Base-by-base conservation (phyloP, 1,139 yeast genomes). In the Candida gigantensis region DNA sequence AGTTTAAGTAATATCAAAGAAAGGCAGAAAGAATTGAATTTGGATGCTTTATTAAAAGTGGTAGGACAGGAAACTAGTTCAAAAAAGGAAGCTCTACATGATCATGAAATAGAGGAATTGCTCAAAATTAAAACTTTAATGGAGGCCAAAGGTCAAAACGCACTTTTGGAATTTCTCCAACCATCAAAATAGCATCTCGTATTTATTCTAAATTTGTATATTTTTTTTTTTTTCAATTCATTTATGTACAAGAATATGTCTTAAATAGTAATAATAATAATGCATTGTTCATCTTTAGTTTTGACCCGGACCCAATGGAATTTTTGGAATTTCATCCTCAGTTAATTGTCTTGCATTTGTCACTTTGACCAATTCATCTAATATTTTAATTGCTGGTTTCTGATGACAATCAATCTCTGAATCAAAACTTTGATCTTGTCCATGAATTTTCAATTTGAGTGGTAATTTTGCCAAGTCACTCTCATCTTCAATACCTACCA, bases 91-190 rank as follows among this genome's bases (percentile, higher is more conserved):
- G 20, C 11, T 18, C 41, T 17, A 5, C 12, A 25, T 19, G 20
- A 23, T 20, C 39, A 45, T 2, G 89, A 83, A 50, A 39, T 76
- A 1, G 55, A 61, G 3, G 85, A 84, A 38, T 61, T 87, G 23
- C 47, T 69, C 25, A 66, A 75, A 13, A 73, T 89, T 37, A 82
- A 80, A 52, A 66, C 68, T 45, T 62, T 89, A 39, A 72, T 90
- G 57, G 72, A 77, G 42, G 42, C 73, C 29, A 89, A 85, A 57
- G 96, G 96, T 1, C 75, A 74, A 47, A 85, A 81, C 4, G 76
- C 77, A 30, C 57, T 90, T 36, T 39, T 87, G 47, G 58, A 74
- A 30, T 86, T 85, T 55, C 65, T 86, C 43, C 65, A 51, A 28
- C 47, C 51, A 28, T 47, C 42, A 38, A 8, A n/a, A 23, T n/a